Conservation (phyloP, 305 asterid species). For the Fraxinus angustifolia region DNA sequence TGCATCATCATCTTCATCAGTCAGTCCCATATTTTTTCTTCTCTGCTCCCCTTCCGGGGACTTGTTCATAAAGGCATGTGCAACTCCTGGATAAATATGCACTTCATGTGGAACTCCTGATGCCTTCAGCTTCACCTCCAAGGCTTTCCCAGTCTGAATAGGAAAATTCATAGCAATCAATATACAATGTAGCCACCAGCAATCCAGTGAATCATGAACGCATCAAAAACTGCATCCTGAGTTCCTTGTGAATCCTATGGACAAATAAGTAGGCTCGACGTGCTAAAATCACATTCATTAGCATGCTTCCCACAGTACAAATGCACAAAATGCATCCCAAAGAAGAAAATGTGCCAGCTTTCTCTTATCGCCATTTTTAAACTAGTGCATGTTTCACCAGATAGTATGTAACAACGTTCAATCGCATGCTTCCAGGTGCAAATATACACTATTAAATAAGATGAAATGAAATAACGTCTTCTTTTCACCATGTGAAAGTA, state of each 20-base stretch:
- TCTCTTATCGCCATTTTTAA: not conserved
- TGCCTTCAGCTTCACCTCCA: constrained; percentile 79
- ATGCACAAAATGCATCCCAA: not conserved
- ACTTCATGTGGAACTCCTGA: constrained; percentile 77
- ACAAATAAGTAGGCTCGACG: not conserved
- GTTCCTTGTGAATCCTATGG: not conserved
- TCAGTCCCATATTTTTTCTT: constrained; percentile 72
- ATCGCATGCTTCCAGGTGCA: not conserved
- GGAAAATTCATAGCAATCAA: not conserved
- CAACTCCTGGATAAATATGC: constrained; percentile 66
- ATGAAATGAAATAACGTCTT: not conserved
- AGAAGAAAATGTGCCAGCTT: not conserved
- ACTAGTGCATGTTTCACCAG: not conserved
- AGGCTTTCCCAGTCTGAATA: constrained; percentile 67
- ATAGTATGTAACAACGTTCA: not conserved
- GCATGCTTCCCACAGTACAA: not conserved
- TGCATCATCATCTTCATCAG: constrained; percentile 64
- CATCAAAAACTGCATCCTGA: not conserved
- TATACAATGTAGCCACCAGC: not conserved
- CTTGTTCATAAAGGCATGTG: constrained; percentile 86
- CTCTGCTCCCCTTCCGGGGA: constrained; percentile 72
- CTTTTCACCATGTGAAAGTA: not conserved
- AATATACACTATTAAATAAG: not conserved
- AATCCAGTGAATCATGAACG: not conserved
- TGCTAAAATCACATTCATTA: not conserved